Evolutionary conservation across 2,329 filamentous ascomycete species (phyloP).

Genomic region (Cadophora malorum): DNA sequence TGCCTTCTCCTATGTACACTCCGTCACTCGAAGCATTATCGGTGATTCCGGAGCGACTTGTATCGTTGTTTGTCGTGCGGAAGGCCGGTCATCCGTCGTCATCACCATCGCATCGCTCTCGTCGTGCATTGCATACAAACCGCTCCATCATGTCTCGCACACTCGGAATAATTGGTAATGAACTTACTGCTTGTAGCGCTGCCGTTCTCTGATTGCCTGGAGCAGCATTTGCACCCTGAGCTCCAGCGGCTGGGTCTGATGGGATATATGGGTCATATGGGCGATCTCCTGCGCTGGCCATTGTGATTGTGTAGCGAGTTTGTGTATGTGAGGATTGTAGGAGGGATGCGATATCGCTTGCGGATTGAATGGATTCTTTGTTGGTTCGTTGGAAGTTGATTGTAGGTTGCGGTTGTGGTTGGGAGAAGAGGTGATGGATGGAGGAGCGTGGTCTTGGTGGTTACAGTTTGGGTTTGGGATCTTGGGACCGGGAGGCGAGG

Average conservation of each 20-base stretch:
- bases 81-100: conserved; percentile 12
- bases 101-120: conserved; percentile 19
- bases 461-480: conserved; percentile 17
- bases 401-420: conserved; percentile 23
- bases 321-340: conserved; percentile 17
- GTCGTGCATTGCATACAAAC: conserved; percentile 32
- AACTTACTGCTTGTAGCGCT: conserved; percentile 85
- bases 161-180: conserved; percentile 30
- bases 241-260: conserved; percentile 37
- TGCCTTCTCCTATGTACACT: not conserved
- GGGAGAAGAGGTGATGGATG: conserved; percentile 16
- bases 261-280: conserved; percentile 47
- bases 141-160: conserved; percentile 15
- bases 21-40: not conserved
- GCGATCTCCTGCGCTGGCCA: conserved; percentile 40
- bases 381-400: conserved; percentile 22
- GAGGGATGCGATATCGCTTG: conserved; percentile 23
- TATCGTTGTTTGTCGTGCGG: conserved; percentile 10
- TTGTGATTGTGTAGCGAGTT: conserved; percentile 34
- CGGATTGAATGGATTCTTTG: conserved; percentile 14
- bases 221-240: conserved; percentile 47
- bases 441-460: conserved; percentile 4
- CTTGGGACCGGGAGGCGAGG: not conserved
- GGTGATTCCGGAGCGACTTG: not conserved
- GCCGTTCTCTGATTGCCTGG: conserved; percentile 66